Conservation (phyloP, 805 yeast species). For the Candida incommunis region DNA sequence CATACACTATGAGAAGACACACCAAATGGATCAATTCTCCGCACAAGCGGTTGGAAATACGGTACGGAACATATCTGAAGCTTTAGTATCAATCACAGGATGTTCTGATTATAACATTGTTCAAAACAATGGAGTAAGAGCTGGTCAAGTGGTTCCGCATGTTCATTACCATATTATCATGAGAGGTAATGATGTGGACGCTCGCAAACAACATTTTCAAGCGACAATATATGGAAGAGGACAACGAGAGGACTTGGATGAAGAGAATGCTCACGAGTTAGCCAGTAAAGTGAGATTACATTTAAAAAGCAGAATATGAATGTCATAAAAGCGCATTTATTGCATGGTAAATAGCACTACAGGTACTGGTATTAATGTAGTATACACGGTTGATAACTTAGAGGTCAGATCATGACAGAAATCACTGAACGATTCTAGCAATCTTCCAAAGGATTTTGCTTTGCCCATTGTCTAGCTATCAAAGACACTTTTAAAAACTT, state of each 20-base stretch:
- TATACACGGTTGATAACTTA: no score
- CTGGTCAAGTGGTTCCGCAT: slow-evolving; percentile 89
- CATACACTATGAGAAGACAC: slow-evolving; percentile 17
- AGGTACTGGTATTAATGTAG: no score
- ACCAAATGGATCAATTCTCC: slow-evolving; percentile 12
- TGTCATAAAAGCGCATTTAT: no score
- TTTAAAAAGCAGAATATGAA: neutral
- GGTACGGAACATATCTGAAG: slow-evolving; percentile 2
- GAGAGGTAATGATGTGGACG: slow-evolving; percentile 22
- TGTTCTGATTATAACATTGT: slow-evolving; percentile 21
- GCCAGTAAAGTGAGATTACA: neutral
- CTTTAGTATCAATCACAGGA: slow-evolving; percentile 9
- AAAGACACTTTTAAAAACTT: slow-evolving; percentile 57
- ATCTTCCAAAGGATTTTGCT: slow-evolving; percentile 6
- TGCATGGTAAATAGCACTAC: no score
- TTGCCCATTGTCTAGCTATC: slow-evolving; percentile 22
- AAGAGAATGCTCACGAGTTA: slow-evolving; percentile 1
- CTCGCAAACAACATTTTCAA: neutral
- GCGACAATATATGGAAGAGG: slow-evolving; percentile 19
- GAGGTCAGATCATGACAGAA: no score
- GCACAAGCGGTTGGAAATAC: slow-evolving; percentile 10
- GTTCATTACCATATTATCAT: slow-evolving; percentile 88
- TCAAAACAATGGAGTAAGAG: slow-evolving; percentile 58
- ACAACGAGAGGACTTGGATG: slow-evolving; percentile 19
- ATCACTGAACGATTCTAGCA: no score